Conservation (phyloP, 2,329 filamentous ascomycete genomes). For the Penicillium psychrosexuale region DNA sequence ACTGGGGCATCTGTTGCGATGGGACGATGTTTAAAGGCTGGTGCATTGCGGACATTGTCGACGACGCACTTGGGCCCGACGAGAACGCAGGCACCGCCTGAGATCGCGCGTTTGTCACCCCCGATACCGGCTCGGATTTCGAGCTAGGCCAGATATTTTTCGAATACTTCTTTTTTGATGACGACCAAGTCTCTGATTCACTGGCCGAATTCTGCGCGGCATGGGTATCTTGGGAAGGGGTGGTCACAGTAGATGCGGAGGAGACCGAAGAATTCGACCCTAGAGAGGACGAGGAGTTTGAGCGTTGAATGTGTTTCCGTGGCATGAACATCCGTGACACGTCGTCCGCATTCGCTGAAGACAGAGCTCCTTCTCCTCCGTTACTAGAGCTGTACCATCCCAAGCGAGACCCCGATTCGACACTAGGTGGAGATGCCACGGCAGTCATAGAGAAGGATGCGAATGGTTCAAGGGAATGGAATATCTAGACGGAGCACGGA, state of each 20-base stretch:
- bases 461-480: constrained; percentile 10
- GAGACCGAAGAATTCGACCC: constrained; percentile 58
- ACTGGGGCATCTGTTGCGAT: constrained; percentile 67
- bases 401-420: constrained; percentile 59
- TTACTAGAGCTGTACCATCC: constrained; percentile 59
- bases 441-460: constrained; percentile 57
- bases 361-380: constrained; percentile 58
- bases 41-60: constrained; percentile 62
- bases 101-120: constrained; percentile 59
- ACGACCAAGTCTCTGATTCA: constrained; percentile 41
- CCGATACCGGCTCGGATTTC: constrained; percentile 64
- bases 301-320: constrained; percentile 79
- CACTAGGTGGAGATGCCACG: constrained; percentile 62
- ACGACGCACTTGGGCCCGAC: constrained; percentile 58
- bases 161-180: constrained; percentile 47
- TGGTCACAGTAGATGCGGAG: constrained; percentile 52
- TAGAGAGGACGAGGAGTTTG: constrained; percentile 87
- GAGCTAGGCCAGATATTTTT: constrained; percentile 62
- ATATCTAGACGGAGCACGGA: constrained; percentile 7
- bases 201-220: constrained; percentile 36
- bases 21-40: constrained; percentile 61
- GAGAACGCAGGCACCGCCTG: constrained; percentile 59
- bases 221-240: constrained; percentile 36
- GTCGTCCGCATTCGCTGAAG: constrained; percentile 79
- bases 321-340: constrained; percentile 84